Evolutionary conservation across 257 asterid species (phyloP).

Genomic region (Lavandula angustifolia): DNA sequence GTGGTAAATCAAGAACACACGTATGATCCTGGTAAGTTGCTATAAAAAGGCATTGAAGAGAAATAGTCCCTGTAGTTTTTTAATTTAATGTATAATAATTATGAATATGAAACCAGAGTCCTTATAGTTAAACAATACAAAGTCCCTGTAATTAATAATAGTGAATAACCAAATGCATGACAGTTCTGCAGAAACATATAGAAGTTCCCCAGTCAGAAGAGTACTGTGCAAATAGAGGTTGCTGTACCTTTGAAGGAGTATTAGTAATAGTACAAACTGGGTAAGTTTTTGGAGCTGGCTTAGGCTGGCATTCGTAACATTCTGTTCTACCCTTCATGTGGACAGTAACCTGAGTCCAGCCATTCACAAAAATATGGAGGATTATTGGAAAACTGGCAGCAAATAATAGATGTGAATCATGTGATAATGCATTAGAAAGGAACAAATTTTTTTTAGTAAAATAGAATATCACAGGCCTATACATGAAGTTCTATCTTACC

Average conservation of each 20-base stretch:
- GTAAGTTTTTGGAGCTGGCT: conserved; percentile 97
- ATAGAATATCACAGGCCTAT: too few relatives aligned
- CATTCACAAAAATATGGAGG: too few relatives aligned
- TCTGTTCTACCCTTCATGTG: conserved; percentile 91
- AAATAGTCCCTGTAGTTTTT: background rate
- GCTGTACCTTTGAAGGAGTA: conserved; percentile 91
- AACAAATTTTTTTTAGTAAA: too few relatives aligned
- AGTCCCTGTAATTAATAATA: background rate
- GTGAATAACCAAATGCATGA: background rate
- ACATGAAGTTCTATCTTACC: too few relatives aligned
- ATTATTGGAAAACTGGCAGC: too few relatives aligned
- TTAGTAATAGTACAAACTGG: conserved; percentile 98
- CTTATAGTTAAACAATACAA: background rate
- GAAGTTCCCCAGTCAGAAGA: background rate
- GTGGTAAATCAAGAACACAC: conserved; percentile 11
- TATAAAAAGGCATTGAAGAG: background rate
- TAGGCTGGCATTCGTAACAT: conserved; percentile 97
- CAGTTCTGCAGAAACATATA: conserved; percentile 1
- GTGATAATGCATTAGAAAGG: too few relatives aligned
- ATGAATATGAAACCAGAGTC: background rate
- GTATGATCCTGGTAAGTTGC: background rate
- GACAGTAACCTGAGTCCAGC: conserved; percentile 77
- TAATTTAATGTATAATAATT: conserved; percentile 7
- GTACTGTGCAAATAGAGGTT: conserved; percentile 5
- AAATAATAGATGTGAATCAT: too few relatives aligned